Evolutionary conservation across 208 protist genomes (phyloP).

Genomic region (Acanthamoeba comandoni): DNA sequence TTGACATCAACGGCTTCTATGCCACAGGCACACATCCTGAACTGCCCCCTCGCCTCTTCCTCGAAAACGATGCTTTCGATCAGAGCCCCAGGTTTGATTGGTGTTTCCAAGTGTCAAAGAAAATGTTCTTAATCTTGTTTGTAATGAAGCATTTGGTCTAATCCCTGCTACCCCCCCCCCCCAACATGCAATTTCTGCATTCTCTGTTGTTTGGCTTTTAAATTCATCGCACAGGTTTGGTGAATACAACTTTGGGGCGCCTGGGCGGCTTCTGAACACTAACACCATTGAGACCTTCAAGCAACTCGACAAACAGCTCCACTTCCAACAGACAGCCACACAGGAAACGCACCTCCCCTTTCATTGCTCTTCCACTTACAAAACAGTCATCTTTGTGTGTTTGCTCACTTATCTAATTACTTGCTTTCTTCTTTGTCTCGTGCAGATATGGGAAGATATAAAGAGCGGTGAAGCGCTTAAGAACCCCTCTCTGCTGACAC

Average conservation of each 20-base stretch:
- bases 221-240: background rate
- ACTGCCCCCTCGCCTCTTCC: constrained; percentile 24
- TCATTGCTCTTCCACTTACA: background rate
- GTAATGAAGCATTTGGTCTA: too few species aligned
- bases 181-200: background rate
- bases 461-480: constrained; percentile 76
- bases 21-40: background rate
- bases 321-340: constrained; percentile 76
- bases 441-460: constrained; percentile 87
- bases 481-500: constrained; percentile 84
- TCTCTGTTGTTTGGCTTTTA: background rate
- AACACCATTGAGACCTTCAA: constrained; percentile 88
- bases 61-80: constrained; percentile 66
- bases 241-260: constrained; percentile 16
- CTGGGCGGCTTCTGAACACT: constrained; percentile 82
- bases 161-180: background rate
- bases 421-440: constrained; percentile 5
- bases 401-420: background rate
- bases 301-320: constrained; percentile 79
- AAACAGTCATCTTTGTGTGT: background rate
- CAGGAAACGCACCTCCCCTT: constrained; percentile 2
- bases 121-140: too few species aligned
- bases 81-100: too few species aligned
- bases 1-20: constrained; percentile 75
- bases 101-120: too few species aligned